Percentiles rank a stretch among this genome's conserved stretches.
Conservation (phyloP, 2,329 filamentous ascomycete species). For the Phyllosticta capitalensis region DNA sequence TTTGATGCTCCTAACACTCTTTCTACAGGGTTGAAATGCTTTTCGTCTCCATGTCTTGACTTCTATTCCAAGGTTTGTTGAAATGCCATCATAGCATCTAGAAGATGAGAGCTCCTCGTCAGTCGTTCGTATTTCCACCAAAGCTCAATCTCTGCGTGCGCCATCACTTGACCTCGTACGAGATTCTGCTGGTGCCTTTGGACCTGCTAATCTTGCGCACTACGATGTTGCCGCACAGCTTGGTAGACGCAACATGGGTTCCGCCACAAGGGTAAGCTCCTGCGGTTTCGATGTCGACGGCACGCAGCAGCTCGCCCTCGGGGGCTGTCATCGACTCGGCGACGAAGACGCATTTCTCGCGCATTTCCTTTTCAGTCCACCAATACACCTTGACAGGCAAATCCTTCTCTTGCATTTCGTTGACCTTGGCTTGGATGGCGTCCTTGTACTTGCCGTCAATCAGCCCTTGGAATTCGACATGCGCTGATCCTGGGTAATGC, state of each 20-base stretch:
- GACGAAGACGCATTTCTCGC: constrained; percentile 32
- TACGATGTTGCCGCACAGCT: constrained; percentile 3
- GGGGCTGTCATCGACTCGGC: constrained; percentile 36
- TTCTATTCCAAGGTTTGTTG: neutral
- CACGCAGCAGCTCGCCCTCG: constrained; percentile 35
- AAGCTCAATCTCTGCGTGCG: neutral
- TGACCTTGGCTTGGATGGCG: constrained; percentile 50
- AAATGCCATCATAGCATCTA: no score
- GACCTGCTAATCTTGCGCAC: constrained; percentile 8
- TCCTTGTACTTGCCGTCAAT: constrained; percentile 46
- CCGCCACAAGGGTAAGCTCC: constrained; percentile 68
- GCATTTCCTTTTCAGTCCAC: constrained; percentile 57
- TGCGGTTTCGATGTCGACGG: constrained; percentile 59
- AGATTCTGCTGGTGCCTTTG: constrained; percentile 4
- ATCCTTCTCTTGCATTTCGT: constrained; percentile 45
- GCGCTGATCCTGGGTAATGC: constrained; percentile 59
- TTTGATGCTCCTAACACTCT: neutral
- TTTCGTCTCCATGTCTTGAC: neutral
- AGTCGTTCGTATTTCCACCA: neutral
- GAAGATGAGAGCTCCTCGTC: neutral
- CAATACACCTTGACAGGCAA: constrained; percentile 46
- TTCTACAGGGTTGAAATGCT: neutral
- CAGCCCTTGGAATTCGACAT: constrained; percentile 57
- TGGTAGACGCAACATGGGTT: constrained; percentile 52
- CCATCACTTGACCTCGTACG: neutral